Evolutionary conservation across 2,329 filamentous ascomycete genomes (phyloP).

Genomic region (Aspergillus sp.): DNA sequence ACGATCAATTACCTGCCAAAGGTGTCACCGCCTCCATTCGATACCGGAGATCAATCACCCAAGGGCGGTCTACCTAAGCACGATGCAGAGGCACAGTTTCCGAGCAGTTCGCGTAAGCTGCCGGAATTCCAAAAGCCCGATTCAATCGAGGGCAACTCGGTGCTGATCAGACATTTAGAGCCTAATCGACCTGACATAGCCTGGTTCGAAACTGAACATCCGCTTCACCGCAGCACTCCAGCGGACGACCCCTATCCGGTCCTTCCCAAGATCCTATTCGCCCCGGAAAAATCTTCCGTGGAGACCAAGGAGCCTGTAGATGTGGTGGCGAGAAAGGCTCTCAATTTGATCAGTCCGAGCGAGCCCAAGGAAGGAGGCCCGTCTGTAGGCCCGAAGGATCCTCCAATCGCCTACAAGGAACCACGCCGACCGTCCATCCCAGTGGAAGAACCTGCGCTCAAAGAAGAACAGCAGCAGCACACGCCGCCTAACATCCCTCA

Average conservation of each 20-base stretch:
- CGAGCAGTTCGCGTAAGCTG: constrained; percentile 40
- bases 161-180: constrained; percentile 67
- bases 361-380: neutral
- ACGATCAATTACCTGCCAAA: constrained; percentile 35
- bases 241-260: constrained; percentile 6
- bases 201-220: constrained; percentile 55
- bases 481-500: constrained; percentile 24
- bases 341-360: neutral
- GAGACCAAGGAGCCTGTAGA: neutral
- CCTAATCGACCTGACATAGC: constrained; percentile 68
- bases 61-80: constrained; percentile 26
- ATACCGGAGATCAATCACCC: constrained; percentile 20
- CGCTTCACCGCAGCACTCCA: constrained; percentile 42
- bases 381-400: neutral
- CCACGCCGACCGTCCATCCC: neutral
- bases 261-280: constrained; percentile 28
- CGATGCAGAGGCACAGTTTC: constrained; percentile 32
- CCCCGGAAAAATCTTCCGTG: constrained; percentile 40
- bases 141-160: constrained; percentile 60
- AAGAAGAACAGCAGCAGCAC: constrained; percentile 4
- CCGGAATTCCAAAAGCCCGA: constrained; percentile 31
- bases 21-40: constrained; percentile 39
- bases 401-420: neutral
- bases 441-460: neutral
- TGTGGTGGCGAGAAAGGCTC: neutral